Evolutionary conservation across 2,329 filamentous ascomycete species (phyloP).

Genomic region (Tolypocladium nubicola): DNA sequence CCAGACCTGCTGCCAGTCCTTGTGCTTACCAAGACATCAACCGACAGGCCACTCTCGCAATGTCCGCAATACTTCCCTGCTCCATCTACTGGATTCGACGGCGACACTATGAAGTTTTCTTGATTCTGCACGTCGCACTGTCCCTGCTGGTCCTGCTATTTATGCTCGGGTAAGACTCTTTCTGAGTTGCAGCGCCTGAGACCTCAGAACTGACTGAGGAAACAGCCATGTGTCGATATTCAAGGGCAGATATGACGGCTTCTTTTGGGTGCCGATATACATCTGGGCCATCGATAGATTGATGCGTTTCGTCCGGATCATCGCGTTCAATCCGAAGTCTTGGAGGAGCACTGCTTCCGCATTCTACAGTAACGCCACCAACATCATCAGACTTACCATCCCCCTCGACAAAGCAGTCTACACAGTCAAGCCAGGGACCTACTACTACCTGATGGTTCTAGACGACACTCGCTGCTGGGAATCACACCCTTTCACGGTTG

Average conservation of each 20-base stretch:
- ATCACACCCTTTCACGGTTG: conserved; percentile 39
- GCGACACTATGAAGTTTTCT: conserved; percentile 40
- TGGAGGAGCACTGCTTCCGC: conserved; percentile 24
- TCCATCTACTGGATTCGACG: conserved; percentile 42
- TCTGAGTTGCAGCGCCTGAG: neutral
- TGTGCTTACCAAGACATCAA: neutral
- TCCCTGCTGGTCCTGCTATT: conserved; percentile 37
- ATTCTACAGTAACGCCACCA: conserved; percentile 23
- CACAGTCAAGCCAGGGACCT: conserved; percentile 27
- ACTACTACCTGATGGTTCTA: conserved; percentile 34
- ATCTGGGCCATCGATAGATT: conserved; percentile 41
- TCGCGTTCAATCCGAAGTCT: conserved; percentile 26
- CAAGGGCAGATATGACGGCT: conserved; percentile 32
- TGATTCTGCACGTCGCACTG: conserved; percentile 39
- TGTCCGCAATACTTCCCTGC: conserved; percentile 33
- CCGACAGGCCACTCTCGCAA: conserved; percentile 27
- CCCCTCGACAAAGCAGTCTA: conserved; percentile 23
- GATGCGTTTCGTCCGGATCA: conserved; percentile 30
- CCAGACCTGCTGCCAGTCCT: neutral
- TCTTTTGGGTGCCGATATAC: conserved; percentile 36
- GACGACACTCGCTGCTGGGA: conserved; percentile 32
- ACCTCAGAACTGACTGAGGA: neutral
- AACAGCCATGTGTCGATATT: conserved; percentile 41
- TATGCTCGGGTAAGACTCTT: conserved; percentile 35
- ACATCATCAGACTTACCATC: conserved; percentile 30